Evolutionary conservation across 371 early-diverging fungal species (phyloP), one percentile per base, ranked within the genome.

Genomic region (Amoeboradix gromovi): DNA sequence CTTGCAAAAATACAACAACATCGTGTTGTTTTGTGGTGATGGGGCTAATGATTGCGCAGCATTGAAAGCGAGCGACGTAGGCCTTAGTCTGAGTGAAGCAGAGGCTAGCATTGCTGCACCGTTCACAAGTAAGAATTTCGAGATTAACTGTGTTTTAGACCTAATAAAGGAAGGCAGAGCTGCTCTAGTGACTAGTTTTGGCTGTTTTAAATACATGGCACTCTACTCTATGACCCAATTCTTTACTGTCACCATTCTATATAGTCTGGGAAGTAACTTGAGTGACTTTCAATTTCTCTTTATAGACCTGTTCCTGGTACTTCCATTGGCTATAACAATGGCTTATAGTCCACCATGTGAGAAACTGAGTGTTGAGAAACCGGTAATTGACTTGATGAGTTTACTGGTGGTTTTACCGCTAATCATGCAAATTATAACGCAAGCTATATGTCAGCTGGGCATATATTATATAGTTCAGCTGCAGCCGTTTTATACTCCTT

Each of bases 1-100:
- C 5, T 12, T 48, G 22, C 48, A 22, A 48, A 22, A 48, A 48
- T 12, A 48, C 22, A 22, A 22, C 12, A 12, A 48, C 22, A 12
- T 12, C 22, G 48, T 48, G 22, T 12, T 48, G 48, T 48, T 48
- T 48, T 92, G 92, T 78, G 99, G 99, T n/a, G 99, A 99, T 79
- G 99, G 99, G 2, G 98, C 98, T 31, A 99, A 99, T 74, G 99
- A 99, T 77, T 94, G 94, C 79, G 96, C 94, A 28, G 99, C 99
- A 0, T 80, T 99, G 17, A 89, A 90, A 70, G 90, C 89, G 29
- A 98, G 98, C 5, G 96, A 97, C 77, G 92, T 98, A 30, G 99
- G 99, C 0, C 77, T 99, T 22, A 91, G 96, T 22, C 77, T 99
- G 30, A 90, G 92, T 1, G 91, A 94, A 71, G 94, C 96, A 17